A percentile compares a stretch with the other conserved stretches of the same genome.
phyloP scores from a whole-genome alignment of 2,329 filamentous ascomycete genomes.

The Alternaria postmessia region DNA sequence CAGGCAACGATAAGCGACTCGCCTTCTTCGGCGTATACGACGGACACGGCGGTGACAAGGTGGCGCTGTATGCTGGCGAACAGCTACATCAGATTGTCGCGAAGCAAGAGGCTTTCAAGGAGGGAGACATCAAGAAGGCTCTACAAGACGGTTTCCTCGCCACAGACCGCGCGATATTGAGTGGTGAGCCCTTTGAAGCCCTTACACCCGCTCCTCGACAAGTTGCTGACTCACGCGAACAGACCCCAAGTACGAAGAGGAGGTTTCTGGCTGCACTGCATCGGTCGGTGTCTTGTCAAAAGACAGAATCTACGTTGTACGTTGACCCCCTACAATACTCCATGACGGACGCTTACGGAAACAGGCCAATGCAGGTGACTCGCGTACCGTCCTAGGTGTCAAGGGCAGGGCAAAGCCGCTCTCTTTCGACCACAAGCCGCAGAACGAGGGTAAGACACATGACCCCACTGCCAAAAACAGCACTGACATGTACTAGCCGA shows the following conservation, averaged over 20 bases:
- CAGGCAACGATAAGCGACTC: constrained; percentile 74
- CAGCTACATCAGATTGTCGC: constrained; percentile 93
- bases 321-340: constrained; percentile 53
- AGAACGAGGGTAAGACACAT: constrained; percentile 79
- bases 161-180: constrained; percentile 93
- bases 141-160: constrained; percentile 97
- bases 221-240: constrained; percentile 41
- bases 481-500: constrained; percentile 69
- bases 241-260: constrained; percentile 98
- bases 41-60: constrained; percentile 96
- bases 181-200: constrained; percentile 67
- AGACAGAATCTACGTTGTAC: constrained; percentile 93
- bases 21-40: constrained; percentile 99
- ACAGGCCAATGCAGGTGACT: constrained; percentile 96
- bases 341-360: constrained; percentile 23
- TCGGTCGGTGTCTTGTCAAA: constrained; percentile 88
- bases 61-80: constrained; percentile 90
- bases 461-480: neutral
- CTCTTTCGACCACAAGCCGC: constrained; percentile 99
- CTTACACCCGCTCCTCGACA: constrained; percentile 9
- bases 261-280: constrained; percentile 97
- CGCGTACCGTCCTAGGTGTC: constrained; percentile 90
- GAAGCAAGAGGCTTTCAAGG: constrained; percentile 93
- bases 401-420: constrained; percentile 97
- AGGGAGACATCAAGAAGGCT: constrained; percentile 91